Base-by-base conservation (phyloP, 2,329 filamentous ascomycete species). In the Exophiala calicioides region DNA sequence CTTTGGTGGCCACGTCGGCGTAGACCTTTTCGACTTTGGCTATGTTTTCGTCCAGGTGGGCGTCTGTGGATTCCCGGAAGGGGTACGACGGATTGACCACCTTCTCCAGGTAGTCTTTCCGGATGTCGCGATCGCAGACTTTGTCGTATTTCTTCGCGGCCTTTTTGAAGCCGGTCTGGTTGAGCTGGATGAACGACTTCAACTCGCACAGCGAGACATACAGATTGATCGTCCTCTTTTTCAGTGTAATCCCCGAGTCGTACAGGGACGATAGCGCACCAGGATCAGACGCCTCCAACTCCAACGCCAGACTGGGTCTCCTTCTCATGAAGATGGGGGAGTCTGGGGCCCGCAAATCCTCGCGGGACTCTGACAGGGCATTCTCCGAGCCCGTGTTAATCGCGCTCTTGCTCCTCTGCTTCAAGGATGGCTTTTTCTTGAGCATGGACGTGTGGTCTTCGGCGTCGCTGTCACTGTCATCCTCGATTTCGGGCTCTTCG, bases 61-160 rank as follows among this genome's bases (percentile, higher is more conserved):
- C 73, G 68, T 88, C 82, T 0, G 88, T 93, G 33, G 80, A 76
- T 8, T 82, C 76, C 37, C 80, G 80, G 70, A 98, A 98, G 1
- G 90, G 86, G 60, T 93, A 88, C 1, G 90, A 86, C 1, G 83
- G 75, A 47, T 87, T 81, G 42, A 98, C 89, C 26, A 80, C 76
- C 23, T 80, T 72, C 45, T 81, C 77, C 67, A 96, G 82, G 65
- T 95, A 98, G 34, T 77, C 73, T 10, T 80, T 74, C 57, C 91
- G 90, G 44, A 97, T 74, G 59, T 84, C 84, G 56, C 85, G 84
- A 67, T 96, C 86, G 47, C 95, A 72, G 47, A 87, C 97, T 75
- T 98, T 98, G 76, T 98, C 93, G 63, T 93, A 98, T 68, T 98
- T 98, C 72, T 98, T 98, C 58, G 97, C 72, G 1, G 95, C 90